Percentiles rank a stretch among this genome's conserved stretches.
Evolutionary conservation across 768 basidiomycete species (phyloP).

Genomic region (Tylopilus felleus): DNA sequence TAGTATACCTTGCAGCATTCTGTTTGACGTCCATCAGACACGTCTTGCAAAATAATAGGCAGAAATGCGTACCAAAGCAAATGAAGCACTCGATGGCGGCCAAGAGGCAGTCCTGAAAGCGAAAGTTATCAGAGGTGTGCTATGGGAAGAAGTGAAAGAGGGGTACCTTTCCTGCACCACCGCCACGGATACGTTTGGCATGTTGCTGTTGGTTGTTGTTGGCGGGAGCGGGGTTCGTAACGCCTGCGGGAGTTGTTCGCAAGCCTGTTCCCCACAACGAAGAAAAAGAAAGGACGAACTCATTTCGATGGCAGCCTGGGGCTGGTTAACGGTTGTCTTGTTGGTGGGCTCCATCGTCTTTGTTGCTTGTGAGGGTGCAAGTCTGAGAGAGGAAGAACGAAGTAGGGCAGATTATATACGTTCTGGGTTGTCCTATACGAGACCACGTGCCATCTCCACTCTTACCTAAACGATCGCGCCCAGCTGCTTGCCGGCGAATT

Average conservation of each 20-base stretch:
- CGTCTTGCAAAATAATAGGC: not conserved
- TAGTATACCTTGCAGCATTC: conserved; percentile 66
- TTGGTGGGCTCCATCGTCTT: conserved; percentile 30
- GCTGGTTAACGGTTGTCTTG: conserved; percentile 47
- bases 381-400: not conserved
- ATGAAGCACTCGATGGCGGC: conserved; percentile 63
- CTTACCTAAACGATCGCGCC: no score
- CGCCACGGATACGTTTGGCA: conserved; percentile 64
- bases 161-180: conserved; percentile 62
- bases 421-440: no score
- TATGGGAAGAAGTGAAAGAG: not conserved
- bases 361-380: conserved; percentile 23
- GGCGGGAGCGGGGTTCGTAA: conserved; percentile 43
- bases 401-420: not conserved
- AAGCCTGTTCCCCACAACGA: not conserved
- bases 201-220: conserved; percentile 41
- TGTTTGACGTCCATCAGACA: conserved; percentile 19
- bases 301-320: conserved; percentile 59
- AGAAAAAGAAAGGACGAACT: conserved; percentile 39
- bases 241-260: conserved; percentile 32
- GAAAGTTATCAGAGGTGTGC: not conserved
- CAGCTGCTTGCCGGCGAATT: no score
- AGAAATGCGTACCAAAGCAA: conserved; percentile 57
- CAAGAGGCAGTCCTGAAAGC: conserved; percentile 61
- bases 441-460: no score